phyloP scores from a whole-genome alignment of 768 basidiomycete species.

The Boletus insuetus region DNA sequence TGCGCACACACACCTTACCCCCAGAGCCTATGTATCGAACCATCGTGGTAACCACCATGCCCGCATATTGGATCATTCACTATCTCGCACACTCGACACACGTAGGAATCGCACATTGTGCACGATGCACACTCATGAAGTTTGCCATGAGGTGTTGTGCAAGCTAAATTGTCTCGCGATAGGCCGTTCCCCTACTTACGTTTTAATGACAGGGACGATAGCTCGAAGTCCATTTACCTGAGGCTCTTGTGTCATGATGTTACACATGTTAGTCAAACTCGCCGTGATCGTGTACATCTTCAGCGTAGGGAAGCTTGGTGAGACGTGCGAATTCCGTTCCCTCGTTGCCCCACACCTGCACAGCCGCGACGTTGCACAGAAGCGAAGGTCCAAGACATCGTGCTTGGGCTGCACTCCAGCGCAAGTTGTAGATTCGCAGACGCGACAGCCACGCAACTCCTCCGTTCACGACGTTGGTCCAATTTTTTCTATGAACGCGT shows the following conservation, averaged over 20 bases:
- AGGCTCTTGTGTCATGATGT: neutral
- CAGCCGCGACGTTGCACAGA: slow-evolving; percentile 4
- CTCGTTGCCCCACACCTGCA: slow-evolving; percentile 19
- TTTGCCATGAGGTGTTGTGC: neutral
- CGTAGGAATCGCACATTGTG: neutral
- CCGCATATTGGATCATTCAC: neutral
- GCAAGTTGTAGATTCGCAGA: neutral
- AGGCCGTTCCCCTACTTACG: slow-evolving; percentile 3
- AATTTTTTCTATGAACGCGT: neutral
- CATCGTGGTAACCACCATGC: slow-evolving; percentile 9
- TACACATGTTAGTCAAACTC: slow-evolving; percentile 1
- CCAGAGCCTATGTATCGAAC: neutral
- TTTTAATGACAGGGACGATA: neutral
- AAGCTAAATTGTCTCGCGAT: neutral
- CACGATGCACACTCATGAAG: neutral
- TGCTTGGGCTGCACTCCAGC: neutral
- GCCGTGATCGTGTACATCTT: neutral
- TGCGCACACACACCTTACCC: neutral
- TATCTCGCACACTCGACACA: neutral
- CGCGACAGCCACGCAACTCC: slow-evolving; percentile 2
- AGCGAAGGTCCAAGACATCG: neutral
- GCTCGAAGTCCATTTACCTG: neutral
- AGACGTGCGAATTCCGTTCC: slow-evolving; percentile 12
- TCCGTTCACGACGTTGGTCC: neutral
- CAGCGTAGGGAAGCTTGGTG: neutral